Percentiles rank a stretch among this genome's conserved stretches.
Conservation (phyloP, 2,329 filamentous ascomycete species). For the Trichoderma koningiopsis region DNA sequence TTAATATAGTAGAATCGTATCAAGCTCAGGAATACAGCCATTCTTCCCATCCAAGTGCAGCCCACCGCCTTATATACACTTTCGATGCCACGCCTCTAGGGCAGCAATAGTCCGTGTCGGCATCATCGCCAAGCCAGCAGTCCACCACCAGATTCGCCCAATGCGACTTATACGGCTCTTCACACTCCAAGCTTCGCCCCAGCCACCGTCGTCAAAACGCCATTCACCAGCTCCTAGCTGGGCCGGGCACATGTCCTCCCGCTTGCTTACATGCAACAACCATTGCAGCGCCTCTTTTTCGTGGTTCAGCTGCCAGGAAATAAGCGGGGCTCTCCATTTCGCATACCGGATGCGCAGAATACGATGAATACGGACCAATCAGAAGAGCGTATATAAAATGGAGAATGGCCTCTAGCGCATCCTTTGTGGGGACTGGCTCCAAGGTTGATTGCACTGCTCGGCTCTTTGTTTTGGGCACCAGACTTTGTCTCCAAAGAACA, state of each 20-base stretch:
- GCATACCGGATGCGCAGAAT: constrained; percentile 28
- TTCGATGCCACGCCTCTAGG: background rate
- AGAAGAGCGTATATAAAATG: background rate
- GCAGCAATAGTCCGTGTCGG: background rate
- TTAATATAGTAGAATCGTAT: background rate
- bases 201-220: background rate
- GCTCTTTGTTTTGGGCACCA: background rate
- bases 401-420: background rate
- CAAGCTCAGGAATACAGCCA: background rate
- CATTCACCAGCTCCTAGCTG: background rate
- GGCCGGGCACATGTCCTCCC: background rate
- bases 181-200: background rate
- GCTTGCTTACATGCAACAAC: background rate
- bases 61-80: background rate
- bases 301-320: background rate
- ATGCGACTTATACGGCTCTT: constrained; percentile 11
- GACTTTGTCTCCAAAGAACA: background rate
- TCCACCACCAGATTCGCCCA: background rate
- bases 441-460: constrained; percentile 8
- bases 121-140: background rate
- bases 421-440: background rate
- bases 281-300: background rate
- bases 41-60: background rate
- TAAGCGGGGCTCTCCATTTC: background rate
- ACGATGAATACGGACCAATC: constrained; percentile 38